Conservation (phyloP, 768 basidiomycete genomes). For the Suillus subalutaceus region DNA sequence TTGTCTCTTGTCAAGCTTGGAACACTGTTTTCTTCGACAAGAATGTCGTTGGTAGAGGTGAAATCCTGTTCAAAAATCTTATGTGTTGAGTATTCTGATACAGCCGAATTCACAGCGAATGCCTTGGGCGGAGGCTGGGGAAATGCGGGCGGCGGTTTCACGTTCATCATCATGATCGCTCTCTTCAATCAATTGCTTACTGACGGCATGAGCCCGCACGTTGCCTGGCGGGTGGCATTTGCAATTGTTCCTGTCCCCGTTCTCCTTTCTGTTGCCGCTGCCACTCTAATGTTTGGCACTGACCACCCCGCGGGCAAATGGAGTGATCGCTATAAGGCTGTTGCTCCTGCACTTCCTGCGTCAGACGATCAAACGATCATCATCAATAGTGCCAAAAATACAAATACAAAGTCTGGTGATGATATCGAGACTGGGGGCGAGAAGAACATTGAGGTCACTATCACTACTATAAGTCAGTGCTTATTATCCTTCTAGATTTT, state of each 20-base stretch:
- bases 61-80: neutral
- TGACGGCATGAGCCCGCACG: conserved; percentile 40
- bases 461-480: conserved; percentile 16
- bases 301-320: conserved; percentile 60
- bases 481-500: neutral
- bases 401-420: conserved; percentile 24
- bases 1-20: conserved; percentile 65
- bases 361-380: conserved; percentile 1
- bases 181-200: conserved; percentile 44
- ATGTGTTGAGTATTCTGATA: neutral
- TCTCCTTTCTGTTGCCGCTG: conserved; percentile 44
- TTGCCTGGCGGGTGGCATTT: conserved; percentile 60
- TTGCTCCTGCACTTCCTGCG: conserved; percentile 28
- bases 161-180: conserved; percentile 60
- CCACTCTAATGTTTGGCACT: conserved; percentile 48
- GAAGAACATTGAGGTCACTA: conserved; percentile 26
- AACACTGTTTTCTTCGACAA: conserved; percentile 65
- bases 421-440: conserved; percentile 31
- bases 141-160: conserved; percentile 47
- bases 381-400: conserved; percentile 19
- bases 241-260: conserved; percentile 59
- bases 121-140: conserved; percentile 63
- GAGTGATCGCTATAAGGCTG: conserved; percentile 46
- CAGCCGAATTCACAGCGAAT: conserved; percentile 40
- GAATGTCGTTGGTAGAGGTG: conserved; percentile 41